phyloP scores from a whole-genome alignment of 306 rosid genomes.

The Elaeagnus macrophylla region DNA sequence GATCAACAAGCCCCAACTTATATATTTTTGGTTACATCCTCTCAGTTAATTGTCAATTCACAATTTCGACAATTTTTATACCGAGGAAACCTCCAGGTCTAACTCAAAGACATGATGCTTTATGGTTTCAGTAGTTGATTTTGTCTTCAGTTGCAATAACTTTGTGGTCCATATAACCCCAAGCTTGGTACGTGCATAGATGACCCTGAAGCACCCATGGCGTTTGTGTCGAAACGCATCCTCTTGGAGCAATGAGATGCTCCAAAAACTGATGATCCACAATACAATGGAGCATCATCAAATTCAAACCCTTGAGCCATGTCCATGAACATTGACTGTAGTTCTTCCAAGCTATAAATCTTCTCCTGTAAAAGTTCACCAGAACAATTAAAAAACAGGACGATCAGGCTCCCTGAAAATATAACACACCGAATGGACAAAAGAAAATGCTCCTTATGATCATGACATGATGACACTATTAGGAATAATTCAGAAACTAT shows the following conservation, averaged over 20 bases:
- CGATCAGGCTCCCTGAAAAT: neutral
- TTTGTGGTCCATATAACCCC: constrained; percentile 18
- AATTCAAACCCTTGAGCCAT: constrained; percentile 49
- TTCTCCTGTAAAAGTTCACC: constrained; percentile 34
- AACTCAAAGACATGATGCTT: too few relatives aligned
- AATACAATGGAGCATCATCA: constrained; percentile 17
- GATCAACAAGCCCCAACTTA: too few relatives aligned
- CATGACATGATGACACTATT: too few relatives aligned
- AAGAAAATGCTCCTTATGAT: too few relatives aligned
- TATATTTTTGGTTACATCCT: too few relatives aligned
- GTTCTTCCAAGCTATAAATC: constrained; percentile 44
- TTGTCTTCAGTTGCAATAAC: constrained; percentile 6
- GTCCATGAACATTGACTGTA: constrained; percentile 52
- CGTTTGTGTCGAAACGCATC: constrained; percentile 23
- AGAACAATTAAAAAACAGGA: too few relatives aligned
- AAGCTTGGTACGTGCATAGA: constrained; percentile 13
- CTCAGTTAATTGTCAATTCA: too few relatives aligned
- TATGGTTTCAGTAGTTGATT: neutral
- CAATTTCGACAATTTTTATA: too few relatives aligned
- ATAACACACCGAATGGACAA: too few relatives aligned
- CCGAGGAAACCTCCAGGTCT: too few relatives aligned
- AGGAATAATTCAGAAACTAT: too few relatives aligned
- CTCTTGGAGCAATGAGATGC: constrained; percentile 34
- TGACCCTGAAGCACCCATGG: constrained; percentile 12
- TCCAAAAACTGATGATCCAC: constrained; percentile 20